Percentiles rank a stretch among this genome's conserved stretches.
These are phyloP conservation scores for Tuber magnatum DNA, from an alignment of 495 filamentous ascomycete genomes.

Conservation along the genomic window DNA sequence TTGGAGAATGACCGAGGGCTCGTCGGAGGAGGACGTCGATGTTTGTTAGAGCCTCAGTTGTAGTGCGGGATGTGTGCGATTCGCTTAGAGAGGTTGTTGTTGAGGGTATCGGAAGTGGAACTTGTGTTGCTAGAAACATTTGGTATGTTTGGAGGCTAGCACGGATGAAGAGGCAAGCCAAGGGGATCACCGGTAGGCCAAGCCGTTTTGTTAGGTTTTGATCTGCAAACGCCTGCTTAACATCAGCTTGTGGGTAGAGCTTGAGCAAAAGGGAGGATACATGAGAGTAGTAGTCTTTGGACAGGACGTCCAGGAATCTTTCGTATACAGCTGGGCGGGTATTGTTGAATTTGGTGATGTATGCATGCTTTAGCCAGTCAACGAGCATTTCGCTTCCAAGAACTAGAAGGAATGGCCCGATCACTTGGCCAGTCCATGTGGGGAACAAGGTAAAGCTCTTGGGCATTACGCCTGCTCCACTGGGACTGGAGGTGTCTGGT, in stretches of 20 bases:
- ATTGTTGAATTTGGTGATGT: slow-evolving; percentile 98
- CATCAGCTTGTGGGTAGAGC: slow-evolving; percentile 3
- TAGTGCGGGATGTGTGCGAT: slow-evolving; percentile 56
- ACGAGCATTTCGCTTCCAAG: slow-evolving; percentile 94
- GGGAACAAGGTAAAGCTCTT: slow-evolving; percentile 84
- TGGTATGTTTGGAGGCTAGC: slow-evolving; percentile 94
- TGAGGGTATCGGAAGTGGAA: slow-evolving; percentile 64
- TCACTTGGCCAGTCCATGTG: slow-evolving; percentile 75
- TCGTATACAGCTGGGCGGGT: slow-evolving; percentile 81
- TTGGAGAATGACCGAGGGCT: slow-evolving; percentile 57
- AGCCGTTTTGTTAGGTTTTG: slow-evolving; percentile 82
- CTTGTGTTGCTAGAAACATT: slow-evolving; percentile 86
- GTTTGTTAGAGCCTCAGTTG: slow-evolving; percentile 63
- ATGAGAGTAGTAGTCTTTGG: slow-evolving; percentile 96
- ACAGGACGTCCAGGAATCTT: slow-evolving; percentile 82
- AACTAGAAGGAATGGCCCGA: slow-evolving; percentile 86
- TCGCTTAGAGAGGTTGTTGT: slow-evolving; percentile 59
- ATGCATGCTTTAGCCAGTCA: slow-evolving; percentile 95
- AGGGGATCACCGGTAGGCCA: slow-evolving; percentile 82
- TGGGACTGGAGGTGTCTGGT: slow-evolving; percentile 39
- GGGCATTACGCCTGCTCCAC: slow-evolving; percentile 62
- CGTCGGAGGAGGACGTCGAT: slow-evolving; percentile 68
- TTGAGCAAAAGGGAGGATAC: slow-evolving; percentile 44
- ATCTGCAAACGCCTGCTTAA: slow-evolving; percentile 68
- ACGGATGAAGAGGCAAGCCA: slow-evolving; percentile 91